phyloP scores from a whole-genome alignment of 2,329 filamentous ascomycete genomes.

The Microcyclosporella mali region DNA sequence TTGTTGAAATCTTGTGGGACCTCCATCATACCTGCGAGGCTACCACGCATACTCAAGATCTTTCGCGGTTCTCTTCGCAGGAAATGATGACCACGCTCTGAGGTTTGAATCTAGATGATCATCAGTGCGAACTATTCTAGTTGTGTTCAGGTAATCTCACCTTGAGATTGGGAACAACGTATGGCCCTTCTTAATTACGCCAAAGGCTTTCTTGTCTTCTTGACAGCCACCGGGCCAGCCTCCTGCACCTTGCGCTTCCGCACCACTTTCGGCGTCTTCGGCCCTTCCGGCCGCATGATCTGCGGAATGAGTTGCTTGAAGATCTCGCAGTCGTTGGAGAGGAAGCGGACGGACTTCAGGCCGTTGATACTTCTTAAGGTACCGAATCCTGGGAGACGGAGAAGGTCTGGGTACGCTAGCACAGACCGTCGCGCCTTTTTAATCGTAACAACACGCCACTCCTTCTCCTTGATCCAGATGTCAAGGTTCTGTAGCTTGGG shows the following conservation, averaged over 20 bases:
- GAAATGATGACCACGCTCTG: too few relatives aligned
- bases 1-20: too few relatives aligned
- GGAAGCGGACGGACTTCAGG: conserved; percentile 6
- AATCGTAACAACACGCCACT: conserved; percentile 1
- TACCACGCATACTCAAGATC: too few relatives aligned
- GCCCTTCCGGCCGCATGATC: neutral
- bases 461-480: conserved; percentile 6
- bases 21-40: too few relatives aligned
- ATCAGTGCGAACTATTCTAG: too few relatives aligned
- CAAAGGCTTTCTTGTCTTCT: neutral
- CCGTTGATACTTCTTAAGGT: conserved; percentile 4
- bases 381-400: conserved; percentile 5
- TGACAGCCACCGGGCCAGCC: neutral
- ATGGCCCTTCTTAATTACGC: too few relatives aligned
- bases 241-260: conserved; percentile 2
- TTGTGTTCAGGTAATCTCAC: too few relatives aligned
- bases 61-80: too few relatives aligned
- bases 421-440: neutral
- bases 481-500: conserved; percentile 7
- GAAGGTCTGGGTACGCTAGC: conserved; percentile 1
- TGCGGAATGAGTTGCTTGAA: conserved; percentile 2
- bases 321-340: conserved; percentile 5
- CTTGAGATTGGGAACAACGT: too few relatives aligned
- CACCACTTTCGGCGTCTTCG: conserved; percentile 1
- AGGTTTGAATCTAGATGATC: too few relatives aligned